Conservation (phyloP, 2,329 filamentous ascomycete genomes). For the Scytalidium lignicola region DNA sequence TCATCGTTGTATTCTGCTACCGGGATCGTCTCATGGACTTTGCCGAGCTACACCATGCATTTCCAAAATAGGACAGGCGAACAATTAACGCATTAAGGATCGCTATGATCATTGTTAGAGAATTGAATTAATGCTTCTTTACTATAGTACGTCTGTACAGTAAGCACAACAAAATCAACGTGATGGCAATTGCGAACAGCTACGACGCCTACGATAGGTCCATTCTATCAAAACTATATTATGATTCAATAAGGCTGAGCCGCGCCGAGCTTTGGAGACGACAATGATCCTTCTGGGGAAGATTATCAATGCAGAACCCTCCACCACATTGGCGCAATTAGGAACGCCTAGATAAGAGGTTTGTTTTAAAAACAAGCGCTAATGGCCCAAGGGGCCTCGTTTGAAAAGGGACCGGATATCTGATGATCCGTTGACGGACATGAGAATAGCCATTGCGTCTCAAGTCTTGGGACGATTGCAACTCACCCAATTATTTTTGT, state of each 20-base stretch:
- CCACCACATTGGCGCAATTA: not conserved
- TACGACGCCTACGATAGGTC: no score
- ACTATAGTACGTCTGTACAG: no score
- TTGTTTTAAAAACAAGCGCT: not conserved
- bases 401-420: not conserved
- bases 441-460: not conserved
- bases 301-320: not conserved
- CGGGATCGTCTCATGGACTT: not conserved
- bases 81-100: no score
- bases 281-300: not conserved
- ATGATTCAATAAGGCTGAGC: not conserved
- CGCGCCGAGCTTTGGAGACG: no score
- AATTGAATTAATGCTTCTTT: no score
- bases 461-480: not conserved
- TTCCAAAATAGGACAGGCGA: no score
- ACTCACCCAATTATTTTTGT: no score
- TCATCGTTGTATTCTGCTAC: not conserved
- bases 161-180: not conserved
- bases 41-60: no score
- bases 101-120: no score
- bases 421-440: not conserved
- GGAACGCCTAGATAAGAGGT: not conserved
- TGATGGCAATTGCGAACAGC: not conserved
- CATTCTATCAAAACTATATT: not conserved
- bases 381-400: not conserved